Conservation (phyloP, 2,329 filamentous ascomycete genomes). For the Trichoderma brevicompactum region DNA sequence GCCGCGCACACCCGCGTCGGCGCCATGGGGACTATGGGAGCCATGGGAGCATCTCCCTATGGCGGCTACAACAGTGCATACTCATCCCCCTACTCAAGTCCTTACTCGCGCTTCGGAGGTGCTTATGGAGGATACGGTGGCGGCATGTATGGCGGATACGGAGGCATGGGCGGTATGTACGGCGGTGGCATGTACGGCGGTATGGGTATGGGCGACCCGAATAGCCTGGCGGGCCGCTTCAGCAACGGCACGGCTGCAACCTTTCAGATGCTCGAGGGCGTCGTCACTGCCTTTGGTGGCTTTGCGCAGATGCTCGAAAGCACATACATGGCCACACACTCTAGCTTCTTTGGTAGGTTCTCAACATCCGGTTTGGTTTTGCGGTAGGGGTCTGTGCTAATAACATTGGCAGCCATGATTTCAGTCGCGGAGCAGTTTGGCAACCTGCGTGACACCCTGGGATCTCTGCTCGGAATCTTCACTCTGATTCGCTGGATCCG, state of each 20-base stretch:
- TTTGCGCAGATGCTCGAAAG: constrained; percentile 99
- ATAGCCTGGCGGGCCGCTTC: constrained; percentile 94
- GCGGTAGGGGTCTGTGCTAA: neutral
- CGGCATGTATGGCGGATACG: constrained; percentile 45
- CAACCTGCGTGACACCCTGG: constrained; percentile 88
- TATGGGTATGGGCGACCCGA: constrained; percentile 74
- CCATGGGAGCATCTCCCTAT: constrained; percentile 57
- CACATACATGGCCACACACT: constrained; percentile 99
- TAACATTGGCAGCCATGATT: constrained; percentile 75
- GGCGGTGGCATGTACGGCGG: constrained; percentile 51
- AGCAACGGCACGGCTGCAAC: constrained; percentile 94
- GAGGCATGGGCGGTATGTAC: constrained; percentile 51
- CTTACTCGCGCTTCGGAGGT: constrained; percentile 53
- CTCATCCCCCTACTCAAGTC: constrained; percentile 47
- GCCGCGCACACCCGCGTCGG: constrained; percentile 68
- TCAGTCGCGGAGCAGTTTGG: constrained; percentile 97
- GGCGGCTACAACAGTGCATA: constrained; percentile 48
- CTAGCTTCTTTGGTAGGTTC: constrained; percentile 88
- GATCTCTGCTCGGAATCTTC: constrained; percentile 93
- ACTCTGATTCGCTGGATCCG: constrained; percentile 94
- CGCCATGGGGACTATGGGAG: constrained; percentile 34
- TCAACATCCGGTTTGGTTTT: neutral
- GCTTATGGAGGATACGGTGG: constrained; percentile 40
- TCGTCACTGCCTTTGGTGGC: constrained; percentile 94
- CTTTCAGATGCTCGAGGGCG: constrained; percentile 97